Conservation (phyloP, 345 rosid genomes). For the Dipteronia sinensis region DNA sequence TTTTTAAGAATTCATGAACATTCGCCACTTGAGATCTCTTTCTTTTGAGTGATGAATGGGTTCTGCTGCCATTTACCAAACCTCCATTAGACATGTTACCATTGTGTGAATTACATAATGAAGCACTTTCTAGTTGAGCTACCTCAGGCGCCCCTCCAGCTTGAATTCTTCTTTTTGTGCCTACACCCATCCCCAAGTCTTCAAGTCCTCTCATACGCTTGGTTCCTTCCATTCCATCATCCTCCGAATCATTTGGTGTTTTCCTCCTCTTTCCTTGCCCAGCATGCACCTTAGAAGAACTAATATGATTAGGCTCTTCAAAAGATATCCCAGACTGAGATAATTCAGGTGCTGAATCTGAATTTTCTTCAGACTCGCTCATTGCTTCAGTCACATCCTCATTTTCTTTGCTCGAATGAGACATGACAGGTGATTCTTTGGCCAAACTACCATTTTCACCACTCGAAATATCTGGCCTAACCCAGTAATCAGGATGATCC, state of each 20-base stretch:
- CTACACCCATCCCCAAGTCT: conserved; percentile 76
- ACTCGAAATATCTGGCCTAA: conserved; percentile 33
- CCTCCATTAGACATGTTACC: conserved; percentile 55
- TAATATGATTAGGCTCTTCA: conserved; percentile 54
- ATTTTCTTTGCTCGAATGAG: conserved; percentile 54
- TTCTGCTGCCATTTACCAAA: conserved; percentile 52
- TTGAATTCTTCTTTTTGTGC: conserved; percentile 46
- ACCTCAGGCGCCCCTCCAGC: conserved; percentile 33
- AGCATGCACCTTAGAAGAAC: conserved; percentile 53
- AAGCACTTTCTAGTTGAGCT: conserved; percentile 42
- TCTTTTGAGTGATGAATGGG: conserved; percentile 48
- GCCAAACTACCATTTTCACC: conserved; percentile 41
- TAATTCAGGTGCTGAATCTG: conserved; percentile 62
- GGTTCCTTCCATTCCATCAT: conserved; percentile 90
- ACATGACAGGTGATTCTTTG: conserved; percentile 53
- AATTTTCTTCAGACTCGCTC: conserved; percentile 42
- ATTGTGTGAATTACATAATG: conserved; percentile 37
- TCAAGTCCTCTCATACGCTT: conserved; percentile 99
- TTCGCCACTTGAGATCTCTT: conserved; percentile 69
- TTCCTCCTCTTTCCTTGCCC: conserved; percentile 67
- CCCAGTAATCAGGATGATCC: conserved; percentile 46
- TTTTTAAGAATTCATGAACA: conserved; percentile 61
- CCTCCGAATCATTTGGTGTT: conserved; percentile 96
- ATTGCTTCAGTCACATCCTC: conserved; percentile 40
- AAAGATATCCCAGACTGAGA: conserved; percentile 70